Base-by-base conservation (phyloP, 1,139 yeast species). In the Lodderomyces metapsilosis region DNA sequence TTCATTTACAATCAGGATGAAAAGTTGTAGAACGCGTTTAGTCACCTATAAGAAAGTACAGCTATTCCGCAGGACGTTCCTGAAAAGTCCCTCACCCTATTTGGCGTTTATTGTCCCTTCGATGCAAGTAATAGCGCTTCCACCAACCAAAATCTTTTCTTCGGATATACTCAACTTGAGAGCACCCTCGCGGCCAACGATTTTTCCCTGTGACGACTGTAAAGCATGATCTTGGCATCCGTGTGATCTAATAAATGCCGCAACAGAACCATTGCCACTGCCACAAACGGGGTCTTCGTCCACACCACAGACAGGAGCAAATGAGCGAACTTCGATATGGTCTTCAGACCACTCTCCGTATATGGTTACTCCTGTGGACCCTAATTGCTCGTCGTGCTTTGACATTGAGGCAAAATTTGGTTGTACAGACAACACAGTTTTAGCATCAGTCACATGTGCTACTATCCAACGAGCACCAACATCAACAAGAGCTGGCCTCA, bases 251-350 rank as follows among this genome's bases (percentile, higher is more conserved):
- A 28, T 28, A 58, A 52, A 60, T 36, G 57, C 57, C 31, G 65
- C 63, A 48, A 64, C 45, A 44, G 74, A 59, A 41, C 64, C 75
- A 10, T 72, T 63, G 10, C 80, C 80, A 47, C 74, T 64, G 3
- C 80, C 81, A 54, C 80, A 75, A 3, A 73, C 80, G 2, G 80
- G 79, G 51, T 75, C 81, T 46, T 76, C 81, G 17, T 50, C 36
- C 1, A 65, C 62, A 9, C 66, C 68, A 3, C 46, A 48, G 2
- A 34, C 42, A 1, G 74, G 71, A 2, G 71, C 71, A 50, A 74
- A 69, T 10, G 74, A 71, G 47, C 81, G 62, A 42, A 59, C 50
- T 48, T 65, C 71, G 28, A 46, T 45, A 13, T 45, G 25, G 4
- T 44, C 58, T 46, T 47, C 57, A 20, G 42, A 51, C 34, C 56